A percentile compares a stretch with the other conserved stretches of the same genome.
phyloP scores from a whole-genome alignment of 148 eudicot species.

The Vaccinium vitisidaea region DNA sequence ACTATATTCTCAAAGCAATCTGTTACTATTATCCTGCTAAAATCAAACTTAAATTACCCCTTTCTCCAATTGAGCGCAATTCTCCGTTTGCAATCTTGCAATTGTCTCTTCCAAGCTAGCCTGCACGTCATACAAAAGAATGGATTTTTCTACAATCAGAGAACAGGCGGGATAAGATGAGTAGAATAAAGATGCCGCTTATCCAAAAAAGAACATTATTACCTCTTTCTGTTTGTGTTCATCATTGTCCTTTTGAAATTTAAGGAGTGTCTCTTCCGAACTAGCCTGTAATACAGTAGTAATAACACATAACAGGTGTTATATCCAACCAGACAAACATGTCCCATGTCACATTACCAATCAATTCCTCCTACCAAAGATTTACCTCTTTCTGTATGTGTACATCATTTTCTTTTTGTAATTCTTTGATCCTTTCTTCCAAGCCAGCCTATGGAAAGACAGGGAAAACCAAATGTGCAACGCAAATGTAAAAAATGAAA shows the following conservation, averaged over 20 bases:
- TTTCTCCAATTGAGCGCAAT: conserved; percentile 19
- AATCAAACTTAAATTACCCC: conserved; percentile 20
- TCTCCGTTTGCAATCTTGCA: conserved; percentile 15
- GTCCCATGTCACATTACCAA: background rate
- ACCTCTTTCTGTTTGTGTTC: conserved; percentile 48
- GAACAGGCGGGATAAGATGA: background rate
- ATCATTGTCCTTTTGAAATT: conserved; percentile 47
- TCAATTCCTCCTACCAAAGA: background rate
- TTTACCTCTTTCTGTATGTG: conserved; percentile 3
- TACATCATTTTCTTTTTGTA: background rate
- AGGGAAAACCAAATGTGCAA: background rate
- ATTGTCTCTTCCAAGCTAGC: conserved; percentile 19
- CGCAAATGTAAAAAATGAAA: background rate
- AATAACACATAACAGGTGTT: background rate
- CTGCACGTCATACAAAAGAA: conserved; percentile 12
- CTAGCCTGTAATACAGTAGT: conserved; percentile 33
- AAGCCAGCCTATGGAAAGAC: conserved; percentile 2
- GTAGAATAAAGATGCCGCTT: background rate
- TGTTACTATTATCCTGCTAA: background rate
- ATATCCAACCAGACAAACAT: background rate
- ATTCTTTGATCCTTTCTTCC: conserved; percentile 1
- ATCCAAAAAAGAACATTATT: background rate
- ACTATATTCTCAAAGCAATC: background rate
- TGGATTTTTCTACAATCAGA: background rate
- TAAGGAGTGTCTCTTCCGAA: conserved; percentile 43